Base-by-base conservation (phyloP, 495 filamentous ascomycete species). In the Aspergillus funiculosus region DNA sequence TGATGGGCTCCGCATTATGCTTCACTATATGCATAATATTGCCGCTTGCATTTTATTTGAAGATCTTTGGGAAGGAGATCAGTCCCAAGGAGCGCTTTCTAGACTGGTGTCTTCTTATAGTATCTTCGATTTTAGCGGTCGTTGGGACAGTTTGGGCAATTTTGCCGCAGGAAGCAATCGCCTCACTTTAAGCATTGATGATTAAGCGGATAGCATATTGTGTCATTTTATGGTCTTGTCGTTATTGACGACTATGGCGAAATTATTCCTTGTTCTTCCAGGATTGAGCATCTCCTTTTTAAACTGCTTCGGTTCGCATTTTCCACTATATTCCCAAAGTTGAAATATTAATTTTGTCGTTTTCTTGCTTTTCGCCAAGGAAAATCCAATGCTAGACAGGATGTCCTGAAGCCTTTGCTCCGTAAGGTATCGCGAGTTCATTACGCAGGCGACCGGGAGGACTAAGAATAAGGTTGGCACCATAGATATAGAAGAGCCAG, bases 21-120 rank as follows among this genome's bases (percentile, higher is more conserved):
- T 95, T 95, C 61, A 85, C 85, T 9, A 92, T 97, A 41, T 96
- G 92, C 66, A 83, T 98, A 48, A 90, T 94, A 28, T 69, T 92
- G 48, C 92, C 92, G 3, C 62, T 94, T 19, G 75, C 86, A 15
- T 98, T 98, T 57, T 86, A 98, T 59, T 68, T 98, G 43, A 95
- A 90, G 69, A 82, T 98, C 17, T 98, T 95, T 61, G 81, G 81
- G n/a, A 72, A 79, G 19, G 81, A 94, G 53, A 79, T 98, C 38
- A 64, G 69, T n/a, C 56, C 58, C 3, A 54, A 60, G 29, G 87
- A 95, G 58, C 79, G 78, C 48, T 58, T 78, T 2, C 53, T 87
- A 20, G 78, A 84, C 56, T 89, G 79, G 73, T 59, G 71, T 46
- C 61, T 95, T 58, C 83, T 95, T 54, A 63, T 79, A 5, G 49